Evolutionary conservation across 2,329 filamentous ascomycete species (phyloP).

Genomic region (Alternaria arbusti): DNA sequence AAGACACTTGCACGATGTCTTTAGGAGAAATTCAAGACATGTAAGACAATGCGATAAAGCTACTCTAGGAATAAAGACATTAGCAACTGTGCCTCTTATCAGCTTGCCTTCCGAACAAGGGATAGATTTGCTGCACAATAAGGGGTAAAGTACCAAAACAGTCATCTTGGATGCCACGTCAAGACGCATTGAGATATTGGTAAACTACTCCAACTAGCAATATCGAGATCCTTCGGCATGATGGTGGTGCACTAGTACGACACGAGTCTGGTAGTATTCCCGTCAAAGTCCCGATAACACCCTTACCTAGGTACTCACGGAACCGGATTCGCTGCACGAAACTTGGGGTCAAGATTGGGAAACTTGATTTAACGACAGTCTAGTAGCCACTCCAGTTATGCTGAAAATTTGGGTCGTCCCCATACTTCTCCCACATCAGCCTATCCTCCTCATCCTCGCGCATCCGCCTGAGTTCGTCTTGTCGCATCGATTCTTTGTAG

Average conservation of each 20-base stretch:
- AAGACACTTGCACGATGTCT: not conserved
- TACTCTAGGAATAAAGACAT: not conserved
- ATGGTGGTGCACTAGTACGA: not conserved
- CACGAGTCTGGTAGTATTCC: not conserved
- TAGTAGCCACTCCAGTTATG: not conserved
- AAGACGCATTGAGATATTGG: not conserved
- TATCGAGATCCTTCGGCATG: not conserved
- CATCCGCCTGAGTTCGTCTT: not conserved
- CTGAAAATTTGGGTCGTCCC: not conserved
- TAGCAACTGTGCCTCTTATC: not conserved
- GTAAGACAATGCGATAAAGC: not conserved
- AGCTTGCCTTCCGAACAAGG: not conserved
- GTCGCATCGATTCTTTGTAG: not conserved
- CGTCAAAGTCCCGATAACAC: not conserved
- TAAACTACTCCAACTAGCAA: not conserved
- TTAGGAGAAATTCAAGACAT: fast-evolving
- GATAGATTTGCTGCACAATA: not conserved
- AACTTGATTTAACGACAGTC: not conserved
- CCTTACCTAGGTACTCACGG: not conserved
- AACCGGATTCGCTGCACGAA: no score
- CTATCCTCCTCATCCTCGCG: not conserved
- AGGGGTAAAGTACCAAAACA: not conserved
- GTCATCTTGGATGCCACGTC: not conserved
- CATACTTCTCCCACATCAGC: not conserved
- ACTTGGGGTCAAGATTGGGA: no score